Percentiles rank a stretch among this genome's conserved stretches.
Conservation (phyloP, 2,329 filamentous ascomycete genomes). For the Aspergillus fischeri region DNA sequence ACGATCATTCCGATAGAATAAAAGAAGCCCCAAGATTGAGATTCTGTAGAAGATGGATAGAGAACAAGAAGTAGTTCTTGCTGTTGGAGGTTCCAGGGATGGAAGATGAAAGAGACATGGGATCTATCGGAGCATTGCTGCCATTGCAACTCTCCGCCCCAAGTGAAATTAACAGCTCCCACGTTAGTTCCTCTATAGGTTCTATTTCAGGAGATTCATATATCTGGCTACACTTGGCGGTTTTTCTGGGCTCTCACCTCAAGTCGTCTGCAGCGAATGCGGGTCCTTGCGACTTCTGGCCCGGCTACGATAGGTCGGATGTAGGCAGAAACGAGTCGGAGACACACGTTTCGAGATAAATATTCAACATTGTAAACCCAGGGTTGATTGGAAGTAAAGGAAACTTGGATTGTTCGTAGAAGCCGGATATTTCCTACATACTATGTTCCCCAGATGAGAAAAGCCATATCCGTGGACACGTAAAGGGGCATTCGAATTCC, state of each 20-base stretch:
- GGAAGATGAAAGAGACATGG: not conserved
- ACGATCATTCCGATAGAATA: not conserved
- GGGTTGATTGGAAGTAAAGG: conserved; percentile 8
- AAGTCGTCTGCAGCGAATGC: no score
- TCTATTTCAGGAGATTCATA: not conserved
- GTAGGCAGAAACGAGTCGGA: no score
- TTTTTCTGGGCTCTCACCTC: not conserved
- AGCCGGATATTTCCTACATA: conserved; percentile 25
- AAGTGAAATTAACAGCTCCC: not conserved
- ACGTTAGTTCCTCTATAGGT: not conserved
- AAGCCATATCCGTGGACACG: conserved; percentile 24
- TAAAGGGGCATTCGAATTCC: conserved; percentile 22
- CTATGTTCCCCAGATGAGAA: conserved; percentile 21
- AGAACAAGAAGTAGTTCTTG: not conserved
- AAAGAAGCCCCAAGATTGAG: not conserved
- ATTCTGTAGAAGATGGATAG: not conserved
- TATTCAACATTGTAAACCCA: not conserved
- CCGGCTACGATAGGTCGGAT: no score
- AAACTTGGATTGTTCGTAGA: conserved; percentile 17
- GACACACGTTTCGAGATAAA: not conserved
- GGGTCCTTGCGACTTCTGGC: no score
- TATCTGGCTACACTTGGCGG: not conserved
- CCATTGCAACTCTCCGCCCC: not conserved
- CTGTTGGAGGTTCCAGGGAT: not conserved
- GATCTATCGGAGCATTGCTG: not conserved